phyloP scores from a whole-genome alignment of 495 filamentous ascomycete genomes.

The Aspergillus panamensis region DNA sequence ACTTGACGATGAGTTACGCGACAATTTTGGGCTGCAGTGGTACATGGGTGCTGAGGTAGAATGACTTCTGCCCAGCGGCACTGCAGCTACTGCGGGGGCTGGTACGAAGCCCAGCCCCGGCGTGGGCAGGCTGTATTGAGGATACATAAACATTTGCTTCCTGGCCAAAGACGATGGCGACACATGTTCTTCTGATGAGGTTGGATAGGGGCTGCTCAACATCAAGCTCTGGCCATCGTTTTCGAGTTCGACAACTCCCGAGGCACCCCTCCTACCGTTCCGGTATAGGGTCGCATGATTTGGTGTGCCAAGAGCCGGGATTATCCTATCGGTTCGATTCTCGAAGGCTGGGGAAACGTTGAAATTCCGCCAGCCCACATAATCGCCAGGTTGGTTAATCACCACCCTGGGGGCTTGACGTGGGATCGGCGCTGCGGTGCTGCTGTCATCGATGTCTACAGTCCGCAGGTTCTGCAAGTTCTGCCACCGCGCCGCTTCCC shows the following conservation, averaged over 20 bases:
- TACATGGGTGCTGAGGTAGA: not conserved
- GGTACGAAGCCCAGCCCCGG: not conserved
- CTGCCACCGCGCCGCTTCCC: not conserved
- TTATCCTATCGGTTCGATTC: not conserved
- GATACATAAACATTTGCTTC: too few relatives aligned
- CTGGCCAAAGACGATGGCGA: too few relatives aligned
- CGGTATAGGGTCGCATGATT: not conserved
- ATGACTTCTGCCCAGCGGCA: not conserved
- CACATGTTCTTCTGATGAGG: not conserved
- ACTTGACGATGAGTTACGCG: constrained; percentile 7
- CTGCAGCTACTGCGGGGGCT: not conserved
- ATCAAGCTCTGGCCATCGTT: not conserved
- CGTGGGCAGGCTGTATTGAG: too few relatives aligned
- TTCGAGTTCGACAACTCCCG: not conserved
- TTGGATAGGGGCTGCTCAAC: not conserved
- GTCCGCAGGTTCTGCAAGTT: not conserved
- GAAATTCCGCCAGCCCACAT: constrained; percentile 7
- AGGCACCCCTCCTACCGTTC: not conserved
- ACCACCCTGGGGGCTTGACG: constrained; percentile 9
- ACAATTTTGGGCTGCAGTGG: not conserved
- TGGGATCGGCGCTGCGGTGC: constrained; percentile 8
- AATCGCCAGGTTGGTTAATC: constrained; percentile 6
- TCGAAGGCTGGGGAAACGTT: constrained; percentile 4
- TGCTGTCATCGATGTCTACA: not conserved
- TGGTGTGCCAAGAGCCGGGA: constrained; percentile 1